These are phyloP conservation scores for Acorus gramineus DNA, from an alignment of 106 monocot species.

Conservation along the genomic window DNA sequence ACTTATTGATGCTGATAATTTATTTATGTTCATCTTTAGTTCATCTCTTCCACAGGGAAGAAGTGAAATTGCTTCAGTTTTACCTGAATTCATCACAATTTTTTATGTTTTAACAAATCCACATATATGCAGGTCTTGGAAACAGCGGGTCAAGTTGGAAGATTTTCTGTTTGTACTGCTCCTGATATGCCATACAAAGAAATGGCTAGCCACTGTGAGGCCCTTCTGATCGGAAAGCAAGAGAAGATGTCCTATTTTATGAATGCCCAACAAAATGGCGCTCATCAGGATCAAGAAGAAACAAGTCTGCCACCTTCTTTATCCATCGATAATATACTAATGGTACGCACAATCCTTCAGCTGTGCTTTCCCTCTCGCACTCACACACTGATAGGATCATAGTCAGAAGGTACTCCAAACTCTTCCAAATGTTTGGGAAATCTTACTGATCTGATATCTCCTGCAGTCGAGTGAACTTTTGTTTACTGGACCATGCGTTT, in stretches of 20 bases:
- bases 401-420: no score
- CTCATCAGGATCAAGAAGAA: slow-evolving; percentile 3
- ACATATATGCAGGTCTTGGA: slow-evolving; percentile 40
- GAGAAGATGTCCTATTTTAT: slow-evolving; percentile 64
- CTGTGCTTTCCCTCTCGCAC: no score
- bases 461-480: no score
- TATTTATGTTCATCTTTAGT: not conserved
- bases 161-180: slow-evolving; percentile 47
- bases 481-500: no score
- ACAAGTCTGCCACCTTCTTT: not conserved
- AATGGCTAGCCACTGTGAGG: slow-evolving; percentile 82
- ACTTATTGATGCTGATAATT: not conserved
- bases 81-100: no score
- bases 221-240: slow-evolving; percentile 64
- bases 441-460: no score
- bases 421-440: no score
- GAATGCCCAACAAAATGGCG: slow-evolving; percentile 21
- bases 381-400: no score
- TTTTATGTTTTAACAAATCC: not conserved
- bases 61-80: no score
- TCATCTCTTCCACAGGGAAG: not conserved
- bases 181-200: slow-evolving; percentile 74
- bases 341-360: not conserved
- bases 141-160: slow-evolving; percentile 52
- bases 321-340: slow-evolving; percentile 7